phyloP scores from a whole-genome alignment of 345 rosid genomes.

The Sisymbrium irio region DNA sequence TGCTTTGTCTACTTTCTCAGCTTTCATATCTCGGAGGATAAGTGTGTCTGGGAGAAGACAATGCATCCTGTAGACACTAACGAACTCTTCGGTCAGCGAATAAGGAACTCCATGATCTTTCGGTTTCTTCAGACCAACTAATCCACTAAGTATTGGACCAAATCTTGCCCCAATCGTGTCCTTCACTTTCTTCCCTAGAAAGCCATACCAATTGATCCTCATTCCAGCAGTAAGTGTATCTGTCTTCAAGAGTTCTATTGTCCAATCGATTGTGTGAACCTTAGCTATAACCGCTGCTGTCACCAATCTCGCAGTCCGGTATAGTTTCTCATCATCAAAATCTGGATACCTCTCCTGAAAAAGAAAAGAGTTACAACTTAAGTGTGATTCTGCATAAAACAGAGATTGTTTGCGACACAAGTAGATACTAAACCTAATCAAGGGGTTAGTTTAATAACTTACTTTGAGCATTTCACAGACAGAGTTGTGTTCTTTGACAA shows the following conservation, averaged over 20 bases:
- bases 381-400: neutral
- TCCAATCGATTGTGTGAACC: conserved; percentile 88
- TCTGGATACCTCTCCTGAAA: conserved; percentile 48
- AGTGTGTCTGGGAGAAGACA: conserved; percentile 60
- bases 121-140: conserved; percentile 69
- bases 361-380: neutral
- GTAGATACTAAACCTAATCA: neutral
- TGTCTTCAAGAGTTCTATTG: conserved; percentile 66
- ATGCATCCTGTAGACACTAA: conserved; percentile 73
- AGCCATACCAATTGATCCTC: conserved; percentile 76
- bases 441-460: conserved; percentile 5
- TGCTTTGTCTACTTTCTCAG: conserved; percentile 33
- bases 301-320: conserved; percentile 61
- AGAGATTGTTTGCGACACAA: conserved; percentile 12
- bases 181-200: conserved; percentile 68
- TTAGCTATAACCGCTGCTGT: conserved; percentile 83
- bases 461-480: conserved; percentile 68
- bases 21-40: conserved; percentile 49
- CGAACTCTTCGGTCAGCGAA: conserved; percentile 71
- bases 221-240: conserved; percentile 67
- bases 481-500: conserved; percentile 64
- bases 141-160: conserved; percentile 60
- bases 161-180: conserved; percentile 53
- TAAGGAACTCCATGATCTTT: conserved; percentile 79
- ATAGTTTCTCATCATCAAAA: conserved; percentile 64